Evolutionary conservation across 2,329 filamentous ascomycete genomes (phyloP).

Genomic region (Xylariaceae sp.): DNA sequence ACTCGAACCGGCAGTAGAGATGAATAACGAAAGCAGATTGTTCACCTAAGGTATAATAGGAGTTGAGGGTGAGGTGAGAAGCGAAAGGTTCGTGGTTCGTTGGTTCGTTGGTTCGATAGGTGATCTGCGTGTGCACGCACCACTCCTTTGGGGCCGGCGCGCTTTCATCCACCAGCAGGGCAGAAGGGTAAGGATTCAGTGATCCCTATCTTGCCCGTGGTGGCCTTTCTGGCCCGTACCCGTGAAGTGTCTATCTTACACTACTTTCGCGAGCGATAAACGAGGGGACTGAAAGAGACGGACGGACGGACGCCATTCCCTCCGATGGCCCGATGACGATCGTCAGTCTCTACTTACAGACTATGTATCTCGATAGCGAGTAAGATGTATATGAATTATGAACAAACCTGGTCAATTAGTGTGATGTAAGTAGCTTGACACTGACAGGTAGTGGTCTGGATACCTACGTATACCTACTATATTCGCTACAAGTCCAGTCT

Average conservation of each 20-base stretch:
- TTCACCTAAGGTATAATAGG: neutral
- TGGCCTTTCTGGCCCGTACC: constrained; percentile 1
- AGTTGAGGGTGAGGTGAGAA: neutral
- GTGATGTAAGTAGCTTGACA: too few relatives aligned
- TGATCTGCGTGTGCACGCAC: neutral
- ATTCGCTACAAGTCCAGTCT: neutral
- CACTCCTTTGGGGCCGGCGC: neutral
- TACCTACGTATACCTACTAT: too few relatives aligned
- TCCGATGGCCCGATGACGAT: neutral
- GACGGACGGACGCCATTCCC: neutral
- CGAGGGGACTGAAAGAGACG: neutral
- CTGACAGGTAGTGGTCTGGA: too few relatives aligned
- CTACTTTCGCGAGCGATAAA: neutral
- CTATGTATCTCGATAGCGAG: too few relatives aligned
- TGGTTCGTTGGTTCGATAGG: neutral
- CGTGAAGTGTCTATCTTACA: neutral
- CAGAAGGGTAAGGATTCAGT: neutral
- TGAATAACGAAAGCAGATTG: neutral
- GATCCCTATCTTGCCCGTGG: constrained; percentile 4
- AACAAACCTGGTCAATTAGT: too few relatives aligned
- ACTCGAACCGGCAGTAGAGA: neutral
- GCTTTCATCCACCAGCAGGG: constrained; percentile 7
- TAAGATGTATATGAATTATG: too few relatives aligned
- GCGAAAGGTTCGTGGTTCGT: neutral
- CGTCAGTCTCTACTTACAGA: neutral